Conservation (phyloP, 2,329 filamentous ascomycete genomes). For the Penicillium sp. region DNA sequence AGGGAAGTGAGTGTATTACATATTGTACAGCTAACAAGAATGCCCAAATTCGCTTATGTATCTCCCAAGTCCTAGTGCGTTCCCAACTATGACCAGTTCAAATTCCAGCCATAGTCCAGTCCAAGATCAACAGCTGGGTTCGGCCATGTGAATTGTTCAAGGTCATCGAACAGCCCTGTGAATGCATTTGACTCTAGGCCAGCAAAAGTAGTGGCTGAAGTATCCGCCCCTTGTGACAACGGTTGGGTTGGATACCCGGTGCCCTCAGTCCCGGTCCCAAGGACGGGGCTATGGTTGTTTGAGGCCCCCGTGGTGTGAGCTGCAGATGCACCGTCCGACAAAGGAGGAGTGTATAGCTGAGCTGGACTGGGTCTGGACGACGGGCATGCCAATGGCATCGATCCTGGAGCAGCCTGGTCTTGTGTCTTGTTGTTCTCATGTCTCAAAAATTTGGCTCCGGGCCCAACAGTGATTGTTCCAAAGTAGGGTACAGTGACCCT, state of each 20-base stretch:
- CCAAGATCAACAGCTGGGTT: slow-evolving; percentile 35
- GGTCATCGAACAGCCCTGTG: slow-evolving; percentile 28
- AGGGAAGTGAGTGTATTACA: neutral
- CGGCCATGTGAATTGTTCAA: slow-evolving; percentile 29
- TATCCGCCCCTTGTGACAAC: slow-evolving; percentile 25
- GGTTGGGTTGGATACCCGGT: slow-evolving; percentile 19
- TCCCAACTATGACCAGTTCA: slow-evolving; percentile 39
- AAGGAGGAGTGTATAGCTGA: slow-evolving; percentile 29
- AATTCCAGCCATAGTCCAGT: slow-evolving; percentile 44
- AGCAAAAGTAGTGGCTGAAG: slow-evolving; percentile 19
- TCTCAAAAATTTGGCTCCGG: slow-evolving; percentile 35
- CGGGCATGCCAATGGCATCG: neutral
- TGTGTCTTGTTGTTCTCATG: slow-evolving; percentile 10
- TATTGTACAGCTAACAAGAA: neutral
- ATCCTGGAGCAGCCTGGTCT: slow-evolving; percentile 15
- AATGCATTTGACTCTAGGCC: slow-evolving; percentile 28
- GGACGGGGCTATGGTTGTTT: slow-evolving; percentile 1
- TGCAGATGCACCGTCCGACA: slow-evolving; percentile 19
- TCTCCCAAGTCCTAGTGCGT: neutral
- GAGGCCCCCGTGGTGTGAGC: slow-evolving; percentile 1
- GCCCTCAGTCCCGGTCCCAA: neutral
- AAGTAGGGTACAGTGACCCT: slow-evolving; percentile 51
- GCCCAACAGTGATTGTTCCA: slow-evolving; percentile 45
- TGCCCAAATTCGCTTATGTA: neutral
- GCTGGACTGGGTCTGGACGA: slow-evolving; percentile 14